Percentiles rank a stretch among this genome's conserved stretches.
Evolutionary conservation across 768 basidiomycete species (phyloP).

Genomic region (Amanita pallidorosea): DNA sequence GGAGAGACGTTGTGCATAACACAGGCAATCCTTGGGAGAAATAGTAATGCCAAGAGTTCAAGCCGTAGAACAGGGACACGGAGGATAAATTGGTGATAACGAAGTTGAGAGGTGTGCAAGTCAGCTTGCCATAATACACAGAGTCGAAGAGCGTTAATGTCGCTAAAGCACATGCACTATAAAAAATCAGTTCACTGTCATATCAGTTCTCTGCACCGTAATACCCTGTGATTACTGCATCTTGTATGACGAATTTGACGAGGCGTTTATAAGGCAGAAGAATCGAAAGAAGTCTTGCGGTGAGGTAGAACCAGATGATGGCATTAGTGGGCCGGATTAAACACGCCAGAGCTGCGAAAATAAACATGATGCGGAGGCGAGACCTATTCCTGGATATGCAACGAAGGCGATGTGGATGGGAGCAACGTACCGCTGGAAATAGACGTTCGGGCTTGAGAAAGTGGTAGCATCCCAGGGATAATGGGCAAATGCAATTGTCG

Average conservation of each 20-base stretch:
- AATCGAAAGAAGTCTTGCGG: constrained; percentile 45
- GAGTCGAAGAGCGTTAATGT: constrained; percentile 49
- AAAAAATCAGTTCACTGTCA: constrained; percentile 2
- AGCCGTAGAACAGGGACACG: constrained; percentile 89
- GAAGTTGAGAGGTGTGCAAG: constrained; percentile 77
- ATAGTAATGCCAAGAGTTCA: constrained; percentile 83
- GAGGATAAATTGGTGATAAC: constrained; percentile 71
- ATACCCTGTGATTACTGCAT: constrained; percentile 36
- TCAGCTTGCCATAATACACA: constrained; percentile 52
- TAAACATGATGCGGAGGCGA: constrained; percentile 24
- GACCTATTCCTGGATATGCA: constrained; percentile 16
- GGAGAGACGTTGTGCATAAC: constrained; percentile 60
- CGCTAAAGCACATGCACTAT: constrained; percentile 15
- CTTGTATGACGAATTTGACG: constrained; percentile 22
- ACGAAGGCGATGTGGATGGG: not conserved
- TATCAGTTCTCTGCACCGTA: constrained; percentile 7
- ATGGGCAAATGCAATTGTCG: constrained; percentile 61
- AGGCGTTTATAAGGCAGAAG: constrained; percentile 25
- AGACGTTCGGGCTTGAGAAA: constrained; percentile 22
- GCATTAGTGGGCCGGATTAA: constrained; percentile 83
- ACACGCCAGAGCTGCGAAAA: constrained; percentile 69
- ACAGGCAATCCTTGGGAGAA: constrained; percentile 79
- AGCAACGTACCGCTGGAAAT: constrained; percentile 26
- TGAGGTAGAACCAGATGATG: constrained; percentile 75
- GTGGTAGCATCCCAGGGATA: constrained; percentile 62